A percentile compares a stretch with the other conserved stretches of the same genome.
Conservation (phyloP, 345 rosid species). For the Murraya paniculata region DNA sequence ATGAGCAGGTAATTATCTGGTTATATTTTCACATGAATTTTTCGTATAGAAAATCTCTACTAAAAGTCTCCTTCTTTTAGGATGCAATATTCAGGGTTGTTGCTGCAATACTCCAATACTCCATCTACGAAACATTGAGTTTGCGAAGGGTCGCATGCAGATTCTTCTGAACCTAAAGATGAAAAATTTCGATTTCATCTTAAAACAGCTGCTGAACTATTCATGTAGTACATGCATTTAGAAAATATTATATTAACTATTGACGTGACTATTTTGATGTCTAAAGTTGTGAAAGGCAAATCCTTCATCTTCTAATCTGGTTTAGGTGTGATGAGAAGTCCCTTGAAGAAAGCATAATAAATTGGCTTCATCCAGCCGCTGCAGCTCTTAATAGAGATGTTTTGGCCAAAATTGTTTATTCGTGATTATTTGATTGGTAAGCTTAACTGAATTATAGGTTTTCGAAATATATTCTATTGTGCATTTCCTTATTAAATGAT, state of each 20-base stretch:
- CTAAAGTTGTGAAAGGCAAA: constrained; percentile 6
- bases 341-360: constrained; percentile 91
- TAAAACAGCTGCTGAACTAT: constrained; percentile 76
- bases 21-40: constrained; percentile 11
- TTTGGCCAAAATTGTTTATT: constrained; percentile 87
- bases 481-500: neutral
- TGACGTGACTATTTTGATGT: neutral
- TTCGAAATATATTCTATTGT: neutral
- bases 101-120: constrained; percentile 98
- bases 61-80: constrained; percentile 36
- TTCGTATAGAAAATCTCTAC: constrained; percentile 17
- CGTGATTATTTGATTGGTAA: constrained; percentile 94
- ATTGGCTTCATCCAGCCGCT: constrained; percentile 80
- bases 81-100: constrained; percentile 88
- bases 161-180: constrained; percentile 83
- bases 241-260: constrained; percentile 9
- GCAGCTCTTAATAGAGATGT: constrained; percentile 91
- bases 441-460: constrained; percentile 23
- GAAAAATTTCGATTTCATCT: constrained; percentile 77
- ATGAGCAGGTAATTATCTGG: constrained; percentile 69
- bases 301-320: constrained; percentile 28
- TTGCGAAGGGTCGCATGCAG: constrained; percentile 80
- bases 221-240: constrained; percentile 52
- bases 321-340: constrained; percentile 83
- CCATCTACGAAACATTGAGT: constrained; percentile 91